These are phyloP conservation scores for Annona squamosa DNA, from an alignment of 164 flowering plant genomes.

Conservation along the genomic window DNA sequence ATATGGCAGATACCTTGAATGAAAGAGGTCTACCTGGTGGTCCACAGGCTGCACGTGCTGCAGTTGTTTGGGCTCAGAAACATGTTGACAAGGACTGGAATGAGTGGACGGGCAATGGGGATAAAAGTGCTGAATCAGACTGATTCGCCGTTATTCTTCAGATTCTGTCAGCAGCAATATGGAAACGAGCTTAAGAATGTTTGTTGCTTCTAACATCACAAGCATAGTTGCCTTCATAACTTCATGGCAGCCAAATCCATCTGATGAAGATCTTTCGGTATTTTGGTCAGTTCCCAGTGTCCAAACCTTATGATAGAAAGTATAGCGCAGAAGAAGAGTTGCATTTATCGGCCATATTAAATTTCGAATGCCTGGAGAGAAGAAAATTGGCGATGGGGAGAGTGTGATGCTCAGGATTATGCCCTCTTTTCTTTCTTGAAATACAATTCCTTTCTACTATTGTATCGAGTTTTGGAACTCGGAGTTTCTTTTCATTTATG, in stretches of 20 bases:
- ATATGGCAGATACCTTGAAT: constrained; percentile 79
- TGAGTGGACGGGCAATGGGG: constrained; percentile 56
- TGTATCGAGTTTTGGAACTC: background rate
- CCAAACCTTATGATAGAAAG: background rate
- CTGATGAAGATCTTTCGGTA: background rate
- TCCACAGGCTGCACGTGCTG: constrained; percentile 80
- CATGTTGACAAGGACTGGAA: constrained; percentile 95
- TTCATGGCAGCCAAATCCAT: background rate
- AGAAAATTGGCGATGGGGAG: background rate
- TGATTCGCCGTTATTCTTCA: background rate
- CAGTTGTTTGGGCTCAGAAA: constrained; percentile 80
- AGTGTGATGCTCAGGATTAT: no score
- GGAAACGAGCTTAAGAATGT: background rate
- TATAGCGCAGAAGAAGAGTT: background rate
- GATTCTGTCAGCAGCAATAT: background rate
- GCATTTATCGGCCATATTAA: background rate
- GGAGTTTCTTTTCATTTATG: background rate
- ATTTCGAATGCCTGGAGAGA: background rate
- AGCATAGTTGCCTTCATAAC: background rate
- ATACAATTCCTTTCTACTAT: no score
- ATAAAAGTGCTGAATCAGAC: background rate
- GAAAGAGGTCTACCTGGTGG: constrained; percentile 84
- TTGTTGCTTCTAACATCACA: background rate
- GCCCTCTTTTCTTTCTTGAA: no score
- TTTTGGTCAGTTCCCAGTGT: background rate